phyloP scores from a whole-genome alignment of 805 yeast genomes.

The Cyberlindnera maritima region DNA sequence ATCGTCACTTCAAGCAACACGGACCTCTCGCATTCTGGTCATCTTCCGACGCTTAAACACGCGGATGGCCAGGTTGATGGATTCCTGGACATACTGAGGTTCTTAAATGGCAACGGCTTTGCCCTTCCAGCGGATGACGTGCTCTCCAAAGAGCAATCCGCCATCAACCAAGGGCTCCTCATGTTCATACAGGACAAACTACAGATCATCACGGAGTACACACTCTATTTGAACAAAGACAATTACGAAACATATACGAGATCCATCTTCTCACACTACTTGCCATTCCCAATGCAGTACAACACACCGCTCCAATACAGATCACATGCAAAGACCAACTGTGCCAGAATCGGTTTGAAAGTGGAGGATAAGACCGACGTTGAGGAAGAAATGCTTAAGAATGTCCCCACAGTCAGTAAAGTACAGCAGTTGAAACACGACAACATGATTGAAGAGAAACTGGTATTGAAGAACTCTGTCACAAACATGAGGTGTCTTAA shows the following conservation, averaged over 20 bases:
- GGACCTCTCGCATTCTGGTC: constrained; percentile 46
- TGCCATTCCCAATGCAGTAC: constrained; percentile 77
- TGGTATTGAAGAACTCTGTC: constrained; percentile 25
- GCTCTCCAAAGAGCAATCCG: constrained; percentile 26
- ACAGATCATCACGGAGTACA: constrained; percentile 50
- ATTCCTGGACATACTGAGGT: constrained; percentile 37
- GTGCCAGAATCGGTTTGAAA: constrained; percentile 33
- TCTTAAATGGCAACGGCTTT: constrained; percentile 21
- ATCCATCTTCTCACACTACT: constrained; percentile 45
- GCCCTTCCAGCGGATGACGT: constrained; percentile 10
- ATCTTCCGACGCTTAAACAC: constrained; percentile 45
- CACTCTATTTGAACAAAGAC: constrained; percentile 49
- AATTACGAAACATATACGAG: constrained; percentile 64
- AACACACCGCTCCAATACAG: constrained; percentile 54
- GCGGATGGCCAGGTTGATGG: constrained; percentile 35
- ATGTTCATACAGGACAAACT: constrained; percentile 41
- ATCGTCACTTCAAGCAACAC: constrained; percentile 59
- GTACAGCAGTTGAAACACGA: constrained; percentile 70
- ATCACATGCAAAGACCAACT: constrained; percentile 29
- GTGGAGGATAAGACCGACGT: constrained; percentile 30
- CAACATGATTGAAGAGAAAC: constrained; percentile 35
- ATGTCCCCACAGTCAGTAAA: constrained; percentile 36
- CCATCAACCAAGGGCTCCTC: constrained; percentile 45
- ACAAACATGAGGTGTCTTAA: constrained; percentile 28
- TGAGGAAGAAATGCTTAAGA: constrained; percentile 29